Percentiles rank a stretch among this genome's conserved stretches.
Conservation (phyloP, 2,329 filamentous ascomycete species). For the Aspergillus jensenii region DNA sequence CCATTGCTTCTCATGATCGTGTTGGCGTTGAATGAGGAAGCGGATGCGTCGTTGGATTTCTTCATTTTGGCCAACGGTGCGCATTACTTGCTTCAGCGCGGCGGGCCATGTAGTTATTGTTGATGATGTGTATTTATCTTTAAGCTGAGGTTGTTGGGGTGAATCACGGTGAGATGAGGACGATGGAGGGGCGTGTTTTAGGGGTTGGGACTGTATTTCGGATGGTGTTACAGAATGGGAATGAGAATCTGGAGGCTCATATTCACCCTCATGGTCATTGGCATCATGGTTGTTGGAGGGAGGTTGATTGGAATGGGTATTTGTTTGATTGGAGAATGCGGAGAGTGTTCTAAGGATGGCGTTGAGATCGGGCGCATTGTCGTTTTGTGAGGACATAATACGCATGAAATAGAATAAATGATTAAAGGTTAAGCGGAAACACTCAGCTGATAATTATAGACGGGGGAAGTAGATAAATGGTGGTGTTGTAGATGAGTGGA, state of each 20-base stretch:
- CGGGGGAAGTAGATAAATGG: neutral
- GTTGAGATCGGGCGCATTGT: conserved; percentile 37
- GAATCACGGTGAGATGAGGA: neutral
- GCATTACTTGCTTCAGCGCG: conserved; percentile 53
- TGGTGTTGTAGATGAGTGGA: neutral
- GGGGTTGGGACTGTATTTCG: neutral
- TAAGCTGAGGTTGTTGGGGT: neutral
- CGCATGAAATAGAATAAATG: neutral
- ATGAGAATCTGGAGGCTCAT: conserved; percentile 21
- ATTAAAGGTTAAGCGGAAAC: neutral
- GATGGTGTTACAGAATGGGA: neutral
- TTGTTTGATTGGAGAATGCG: conserved; percentile 28
- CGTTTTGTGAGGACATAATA: conserved; percentile 19
- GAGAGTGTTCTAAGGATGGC: conserved; percentile 45
- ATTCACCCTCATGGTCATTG: conserved; percentile 14
- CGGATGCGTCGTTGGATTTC: conserved; percentile 47
- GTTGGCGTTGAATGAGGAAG: conserved; percentile 63
- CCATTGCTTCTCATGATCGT: conserved; percentile 63
- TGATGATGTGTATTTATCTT: conserved; percentile 28
- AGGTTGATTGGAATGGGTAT: neutral
- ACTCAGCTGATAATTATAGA: neutral
- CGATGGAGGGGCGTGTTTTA: neutral
- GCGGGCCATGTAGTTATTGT: conserved; percentile 53
- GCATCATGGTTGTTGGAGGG: neutral
- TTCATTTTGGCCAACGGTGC: conserved; percentile 48